Conservation (phyloP, 495 filamentous ascomycete species). For the Tuber indicum region DNA sequence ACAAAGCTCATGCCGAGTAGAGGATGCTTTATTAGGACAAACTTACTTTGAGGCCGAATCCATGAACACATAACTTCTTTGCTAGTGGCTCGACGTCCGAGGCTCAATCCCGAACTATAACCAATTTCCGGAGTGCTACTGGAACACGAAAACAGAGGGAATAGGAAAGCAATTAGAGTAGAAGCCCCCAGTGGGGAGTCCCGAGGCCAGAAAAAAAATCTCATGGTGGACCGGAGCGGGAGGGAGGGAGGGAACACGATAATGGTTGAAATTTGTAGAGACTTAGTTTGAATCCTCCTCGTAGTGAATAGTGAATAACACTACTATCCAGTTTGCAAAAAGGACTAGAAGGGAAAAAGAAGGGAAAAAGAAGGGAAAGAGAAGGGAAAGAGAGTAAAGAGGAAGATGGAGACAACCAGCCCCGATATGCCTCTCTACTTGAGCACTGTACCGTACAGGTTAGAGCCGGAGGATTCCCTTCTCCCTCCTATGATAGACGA, state of each 20-base stretch:
- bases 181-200: slow-evolving; percentile 8
- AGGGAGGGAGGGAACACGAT: not conserved
- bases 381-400: not conserved
- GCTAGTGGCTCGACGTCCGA: slow-evolving; percentile 2
- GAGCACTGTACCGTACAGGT: not conserved
- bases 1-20: not conserved
- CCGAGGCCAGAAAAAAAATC: not conserved
- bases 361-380: not conserved
- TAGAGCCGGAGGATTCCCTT: not conserved
- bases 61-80: slow-evolving; percentile 20
- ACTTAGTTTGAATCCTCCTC: not conserved
- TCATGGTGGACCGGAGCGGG: not conserved
- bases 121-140: slow-evolving; percentile 13
- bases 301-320: not conserved
- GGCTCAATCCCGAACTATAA: not conserved
- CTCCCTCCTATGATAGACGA: not conserved
- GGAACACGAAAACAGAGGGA: slow-evolving; percentile 16
- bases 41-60: slow-evolving; percentile 31
- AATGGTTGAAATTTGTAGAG: not conserved
- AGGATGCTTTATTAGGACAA: not conserved
- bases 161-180: slow-evolving; percentile 14
- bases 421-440: not conserved
- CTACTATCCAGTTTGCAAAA: not conserved
- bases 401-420: not conserved
- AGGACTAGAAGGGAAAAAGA: not conserved